Percentiles rank a stretch among this genome's conserved stretches.
phyloP scores from a whole-genome alignment of 257 asterid species.

The Primulina huaijiensis region DNA sequence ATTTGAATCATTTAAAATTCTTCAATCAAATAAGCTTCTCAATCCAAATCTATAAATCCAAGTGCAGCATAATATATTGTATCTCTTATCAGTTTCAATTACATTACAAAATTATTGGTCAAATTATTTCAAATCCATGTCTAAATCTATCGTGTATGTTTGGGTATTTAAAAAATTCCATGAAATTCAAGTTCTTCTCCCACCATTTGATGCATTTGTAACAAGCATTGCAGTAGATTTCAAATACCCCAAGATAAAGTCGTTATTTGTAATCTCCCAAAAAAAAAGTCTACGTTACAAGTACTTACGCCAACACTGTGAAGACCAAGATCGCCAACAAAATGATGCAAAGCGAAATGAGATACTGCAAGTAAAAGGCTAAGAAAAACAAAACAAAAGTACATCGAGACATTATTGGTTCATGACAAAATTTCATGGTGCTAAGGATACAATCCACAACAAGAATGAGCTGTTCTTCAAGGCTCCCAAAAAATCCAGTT shows the following conservation, averaged over 20 bases:
- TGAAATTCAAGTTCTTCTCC: neutral
- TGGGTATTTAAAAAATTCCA: neutral
- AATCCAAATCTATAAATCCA: no score
- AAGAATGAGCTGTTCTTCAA: constrained; percentile 52
- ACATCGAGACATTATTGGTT: neutral
- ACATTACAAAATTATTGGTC: no score
- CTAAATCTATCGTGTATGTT: neutral
- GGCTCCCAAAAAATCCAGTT: constrained; percentile 82
- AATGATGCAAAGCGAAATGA: constrained; percentile 68
- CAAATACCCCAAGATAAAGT: neutral
- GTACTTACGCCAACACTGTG: constrained; percentile 91
- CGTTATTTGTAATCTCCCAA: neutral
- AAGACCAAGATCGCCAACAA: constrained; percentile 86
- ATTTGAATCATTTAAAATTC: no score
- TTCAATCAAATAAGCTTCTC: no score
- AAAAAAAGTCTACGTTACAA: constrained; percentile 4
- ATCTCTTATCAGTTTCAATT: no score
- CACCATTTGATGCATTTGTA: neutral
- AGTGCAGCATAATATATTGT: no score
- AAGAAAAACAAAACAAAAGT: constrained; percentile 37
- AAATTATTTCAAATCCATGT: neutral
- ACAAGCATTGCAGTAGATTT: neutral
- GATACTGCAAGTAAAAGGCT: constrained; percentile 55
- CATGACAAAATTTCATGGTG: constrained; percentile 1
- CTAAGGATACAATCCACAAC: constrained; percentile 52